Conservation (phyloP, 768 basidiomycete species). For the Sarcodon sp. region DNA sequence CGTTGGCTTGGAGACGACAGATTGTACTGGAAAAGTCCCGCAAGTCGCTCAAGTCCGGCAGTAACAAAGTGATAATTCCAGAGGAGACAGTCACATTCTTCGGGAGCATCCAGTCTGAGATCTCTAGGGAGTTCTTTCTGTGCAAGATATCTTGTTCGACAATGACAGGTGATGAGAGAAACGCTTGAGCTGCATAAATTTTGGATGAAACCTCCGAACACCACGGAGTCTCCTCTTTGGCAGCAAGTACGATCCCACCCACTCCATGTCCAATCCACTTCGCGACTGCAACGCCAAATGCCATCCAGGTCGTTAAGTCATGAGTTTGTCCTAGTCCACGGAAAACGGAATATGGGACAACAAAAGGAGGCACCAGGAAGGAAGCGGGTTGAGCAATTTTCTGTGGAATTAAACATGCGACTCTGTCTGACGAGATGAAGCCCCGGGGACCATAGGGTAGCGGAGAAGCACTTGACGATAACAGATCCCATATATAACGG, state of each 20-base stretch:
- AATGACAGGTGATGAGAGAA: not conserved
- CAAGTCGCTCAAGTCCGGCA: constrained; percentile 23
- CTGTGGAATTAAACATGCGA: constrained; percentile 15
- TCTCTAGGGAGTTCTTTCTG: not conserved
- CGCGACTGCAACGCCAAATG: constrained; percentile 15
- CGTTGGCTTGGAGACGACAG: constrained; percentile 21
- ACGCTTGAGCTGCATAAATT: not conserved
- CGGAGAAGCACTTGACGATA: constrained; percentile 29
- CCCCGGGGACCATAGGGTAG: constrained; percentile 32
- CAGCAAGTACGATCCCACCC: constrained; percentile 20
- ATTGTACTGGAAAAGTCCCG: constrained; percentile 17
- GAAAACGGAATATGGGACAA: constrained; percentile 23
- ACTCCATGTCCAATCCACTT: constrained; percentile 18
- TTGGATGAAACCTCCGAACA: constrained; percentile 4
- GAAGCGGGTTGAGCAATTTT: constrained; percentile 23
- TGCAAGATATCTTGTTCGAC: not conserved
- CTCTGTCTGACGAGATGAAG: constrained; percentile 6
- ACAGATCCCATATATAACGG: constrained; percentile 16
- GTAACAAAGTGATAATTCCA: constrained; percentile 20
- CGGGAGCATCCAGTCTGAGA: no score
- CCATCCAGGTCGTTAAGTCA: constrained; percentile 14
- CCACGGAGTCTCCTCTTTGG: constrained; percentile 1
- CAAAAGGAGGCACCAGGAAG: constrained; percentile 52
- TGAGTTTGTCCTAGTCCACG: constrained; percentile 8
- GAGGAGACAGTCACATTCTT: not conserved